Conservation (phyloP, 1,284 basidiomycete genomes). For the Pseudozyma thailandica region DNA sequence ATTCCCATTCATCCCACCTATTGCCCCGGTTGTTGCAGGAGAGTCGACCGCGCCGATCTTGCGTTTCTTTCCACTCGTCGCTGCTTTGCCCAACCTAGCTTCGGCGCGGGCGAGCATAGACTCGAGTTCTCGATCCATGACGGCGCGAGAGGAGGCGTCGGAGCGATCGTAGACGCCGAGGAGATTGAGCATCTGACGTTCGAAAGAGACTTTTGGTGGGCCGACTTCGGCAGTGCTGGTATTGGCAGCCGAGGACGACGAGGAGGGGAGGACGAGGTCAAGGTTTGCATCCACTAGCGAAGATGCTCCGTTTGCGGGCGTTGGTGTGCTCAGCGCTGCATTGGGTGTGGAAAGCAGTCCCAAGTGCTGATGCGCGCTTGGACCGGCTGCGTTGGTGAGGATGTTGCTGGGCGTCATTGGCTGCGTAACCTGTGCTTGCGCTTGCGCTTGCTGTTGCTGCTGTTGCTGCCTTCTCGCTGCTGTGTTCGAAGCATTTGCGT, state of each 20-base stretch:
- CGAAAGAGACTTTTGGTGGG: constrained; percentile 27
- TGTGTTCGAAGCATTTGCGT: background rate
- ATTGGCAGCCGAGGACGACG: background rate
- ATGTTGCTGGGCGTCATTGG: constrained; percentile 11
- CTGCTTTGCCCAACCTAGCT: constrained; percentile 1
- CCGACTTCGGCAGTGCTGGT: background rate
- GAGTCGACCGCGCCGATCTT: constrained; percentile 19
- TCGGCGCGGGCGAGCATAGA: constrained; percentile 22
- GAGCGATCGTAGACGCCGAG: constrained; percentile 32
- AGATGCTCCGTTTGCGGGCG: constrained; percentile 6
- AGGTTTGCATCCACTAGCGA: constrained; percentile 13
- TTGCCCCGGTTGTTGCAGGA: background rate
- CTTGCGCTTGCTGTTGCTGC: constrained; percentile 4
- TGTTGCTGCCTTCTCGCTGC: constrained; percentile 1
- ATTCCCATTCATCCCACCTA: constrained; percentile 6
- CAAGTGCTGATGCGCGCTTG: constrained; percentile 32
- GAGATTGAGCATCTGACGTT: constrained; percentile 37
- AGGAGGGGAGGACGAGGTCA: constrained; percentile 1
- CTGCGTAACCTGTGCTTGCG: too few species aligned
- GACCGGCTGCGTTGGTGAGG: constrained; percentile 23
- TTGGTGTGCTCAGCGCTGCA: constrained; percentile 10
- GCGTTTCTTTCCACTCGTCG: constrained; percentile 16
- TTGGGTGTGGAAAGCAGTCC: constrained; percentile 18
- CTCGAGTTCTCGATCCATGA: constrained; percentile 36
- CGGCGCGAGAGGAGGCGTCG: constrained; percentile 14